Evolutionary conservation across 306 rosid genomes (phyloP), one percentile per base, ranked within the genome.

Genomic region (Gynostemma pentaphyllum): DNA sequence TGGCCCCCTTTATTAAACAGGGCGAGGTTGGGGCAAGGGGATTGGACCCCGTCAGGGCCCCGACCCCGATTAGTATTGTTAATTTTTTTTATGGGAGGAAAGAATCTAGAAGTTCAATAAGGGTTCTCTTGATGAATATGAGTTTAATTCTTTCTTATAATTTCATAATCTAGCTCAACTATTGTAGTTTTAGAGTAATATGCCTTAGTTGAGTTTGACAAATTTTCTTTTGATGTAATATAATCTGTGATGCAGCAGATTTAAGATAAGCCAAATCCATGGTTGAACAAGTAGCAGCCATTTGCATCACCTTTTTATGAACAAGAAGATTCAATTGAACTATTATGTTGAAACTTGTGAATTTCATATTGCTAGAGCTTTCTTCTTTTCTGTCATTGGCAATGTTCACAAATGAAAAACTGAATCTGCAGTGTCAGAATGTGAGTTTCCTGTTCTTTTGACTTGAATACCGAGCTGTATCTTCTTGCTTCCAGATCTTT

Each of bases 401-500:
- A 26, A 57, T 21, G 5, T 34, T 36, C 36, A 4, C 44, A 40
- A 12, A 21, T n/a, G 8, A 18, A 34, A 27, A 5, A 26, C 28
- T 22, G 9, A 21, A 40, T 28, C 27, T n/a, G n/a, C n/a, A 18
- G 49, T 64, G 5, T 7, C 28, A 14, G 26, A 5, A 63, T 9
- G 30, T 60, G n/a, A 21, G 4, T 5, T 52, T 52, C 0, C 15
- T 52, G 5, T 14, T 52, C 5, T 15, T 52, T 52, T 34, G 29
- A 12, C 27, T 57, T 28, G 2, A 18, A 28, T 10, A 56, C 23
- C 52, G 48, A 45, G 39, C 13, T 68, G 9, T 70, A 68, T 57
- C 60, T 68, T 68, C 4, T 59, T 70, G 48, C 57, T 78, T 65
- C 15, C 47, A 92, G 98, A 88, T 76, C 80, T 92, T 70, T 57